A percentile compares a stretch with the other conserved stretches of the same genome.
Evolutionary conservation across 2,329 filamentous ascomycete genomes (phyloP).

Genomic region (Fusarium sarcochroum): DNA sequence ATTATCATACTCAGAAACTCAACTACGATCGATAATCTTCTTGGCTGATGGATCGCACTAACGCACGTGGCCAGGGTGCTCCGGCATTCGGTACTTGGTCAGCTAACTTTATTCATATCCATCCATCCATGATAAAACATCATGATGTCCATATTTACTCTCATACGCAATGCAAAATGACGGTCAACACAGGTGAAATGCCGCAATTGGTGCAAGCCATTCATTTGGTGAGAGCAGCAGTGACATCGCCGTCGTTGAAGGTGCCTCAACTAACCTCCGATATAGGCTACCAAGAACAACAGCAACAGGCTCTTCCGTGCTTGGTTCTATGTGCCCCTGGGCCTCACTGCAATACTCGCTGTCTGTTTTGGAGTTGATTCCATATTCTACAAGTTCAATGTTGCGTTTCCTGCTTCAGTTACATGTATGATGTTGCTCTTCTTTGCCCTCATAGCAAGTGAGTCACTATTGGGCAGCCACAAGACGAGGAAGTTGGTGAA

Average conservation of each 20-base stretch:
- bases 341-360: conserved; percentile 57
- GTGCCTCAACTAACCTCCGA: conserved; percentile 16
- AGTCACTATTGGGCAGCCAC: conserved; percentile 62
- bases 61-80: conserved; percentile 30
- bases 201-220: conserved; percentile 40
- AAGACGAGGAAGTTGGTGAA: conserved; percentile 63
- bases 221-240: conserved; percentile 32
- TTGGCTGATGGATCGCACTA: conserved; percentile 21
- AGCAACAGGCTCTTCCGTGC: conserved; percentile 39
- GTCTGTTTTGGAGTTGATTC: conserved; percentile 61
- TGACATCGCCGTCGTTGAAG: neutral
- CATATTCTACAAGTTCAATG: conserved; percentile 60
- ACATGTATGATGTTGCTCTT: conserved; percentile 70
- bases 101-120: conserved; percentile 12
- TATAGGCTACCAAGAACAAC: conserved; percentile 37
- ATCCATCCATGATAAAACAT: conserved; percentile 10
- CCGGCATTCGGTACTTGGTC: conserved; percentile 16
- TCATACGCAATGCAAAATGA: conserved; percentile 32
- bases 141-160: neutral
- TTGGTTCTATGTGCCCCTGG: conserved; percentile 67
- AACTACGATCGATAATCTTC: conserved; percentile 1
- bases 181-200: conserved; percentile 25
- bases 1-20: neutral
- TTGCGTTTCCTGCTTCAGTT: conserved; percentile 72
- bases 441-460: conserved; percentile 61